Evolutionary conservation across 768 basidiomycete species (phyloP), one percentile per base, ranked within the genome.

Genomic region (Coprinellus aureogranulatus): DNA sequence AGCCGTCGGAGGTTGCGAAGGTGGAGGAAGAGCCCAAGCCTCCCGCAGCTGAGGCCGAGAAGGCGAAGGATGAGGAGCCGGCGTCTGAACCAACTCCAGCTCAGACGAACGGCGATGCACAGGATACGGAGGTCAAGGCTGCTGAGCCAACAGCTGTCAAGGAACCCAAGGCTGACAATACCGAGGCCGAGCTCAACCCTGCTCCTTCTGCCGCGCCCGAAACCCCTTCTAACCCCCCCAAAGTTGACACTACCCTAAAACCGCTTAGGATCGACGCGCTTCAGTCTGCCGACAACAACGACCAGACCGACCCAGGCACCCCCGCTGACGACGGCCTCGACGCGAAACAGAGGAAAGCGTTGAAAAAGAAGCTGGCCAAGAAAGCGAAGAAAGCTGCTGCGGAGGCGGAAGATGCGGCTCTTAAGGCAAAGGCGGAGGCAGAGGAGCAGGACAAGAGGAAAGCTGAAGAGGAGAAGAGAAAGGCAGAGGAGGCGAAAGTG

Each of bases 61-160:
- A 39, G 22, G 44, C 40, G 40, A 34, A 28, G 27, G 39, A 52
- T 25, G 56, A 28, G 45, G 56, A 48, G 45, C 52, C 49, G 16
- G 51, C 56, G 40, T 47, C 45, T 23, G 37, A 6, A 16, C 22
- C 54, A 28, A 11, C 47, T 27, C 18, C 47, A 11, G 22, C 14
- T 3, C 14, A 3, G 28, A 45, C 49, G n/a, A 45, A 39, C 30
- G 25, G 23, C 25, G 54, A 55, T 31, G n/a, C 56, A 5, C 23
- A 51, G 34, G n/a, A 6, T 23, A 18, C 23, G 34, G 34, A 34
- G 16, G 37, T n/a, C 11, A 40, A 54, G 28, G 53, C 6, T 31
- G 51, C 6, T 34, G 16, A 27, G 9, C 23, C 27, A 6, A 39
- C 37, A 11, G 26, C 51, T 30, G 31, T 31, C 28, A 30, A 27